These are phyloP conservation scores for Trichosanthes cucumerina DNA, from an alignment of 306 rosid species.

Conservation along the genomic window DNA sequence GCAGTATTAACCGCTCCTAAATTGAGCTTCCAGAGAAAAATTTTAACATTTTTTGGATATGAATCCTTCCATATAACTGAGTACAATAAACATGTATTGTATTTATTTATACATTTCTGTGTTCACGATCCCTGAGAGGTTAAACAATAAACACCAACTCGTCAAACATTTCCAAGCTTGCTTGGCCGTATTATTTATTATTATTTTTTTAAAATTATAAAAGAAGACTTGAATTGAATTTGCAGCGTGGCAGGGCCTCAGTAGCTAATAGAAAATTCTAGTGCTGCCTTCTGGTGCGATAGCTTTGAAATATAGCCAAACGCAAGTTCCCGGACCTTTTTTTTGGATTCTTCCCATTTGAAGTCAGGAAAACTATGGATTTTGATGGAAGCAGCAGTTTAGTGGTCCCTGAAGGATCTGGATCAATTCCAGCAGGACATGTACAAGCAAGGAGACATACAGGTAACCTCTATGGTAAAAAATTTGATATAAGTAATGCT, in stretches of 20 bases:
- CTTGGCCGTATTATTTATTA: neutral
- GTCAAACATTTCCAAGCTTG: neutral
- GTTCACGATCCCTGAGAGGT: neutral
- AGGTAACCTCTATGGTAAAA: neutral
- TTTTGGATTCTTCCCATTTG: neutral
- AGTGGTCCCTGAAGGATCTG: neutral
- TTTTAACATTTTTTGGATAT: too few relatives aligned
- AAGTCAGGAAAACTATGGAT: neutral
- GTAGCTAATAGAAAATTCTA: neutral
- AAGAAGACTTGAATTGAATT: neutral
- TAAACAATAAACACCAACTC: neutral
- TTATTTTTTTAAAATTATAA: too few relatives aligned
- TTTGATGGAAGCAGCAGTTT: conserved; percentile 4
- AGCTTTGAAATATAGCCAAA: neutral
- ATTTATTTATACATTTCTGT: neutral
- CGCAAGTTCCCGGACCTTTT: neutral
- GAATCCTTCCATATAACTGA: too few relatives aligned
- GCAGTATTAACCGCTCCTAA: too few relatives aligned
- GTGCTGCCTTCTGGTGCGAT: neutral
- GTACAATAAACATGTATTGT: neutral
- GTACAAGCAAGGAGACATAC: conserved; percentile 1
- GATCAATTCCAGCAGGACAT: neutral
- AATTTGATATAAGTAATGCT: neutral
- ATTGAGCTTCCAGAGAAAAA: too few relatives aligned
- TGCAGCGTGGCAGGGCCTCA: neutral